Base-by-base conservation (phyloP, 805 yeast genomes). In the Yamadazyma takamatsuzukensis region DNA sequence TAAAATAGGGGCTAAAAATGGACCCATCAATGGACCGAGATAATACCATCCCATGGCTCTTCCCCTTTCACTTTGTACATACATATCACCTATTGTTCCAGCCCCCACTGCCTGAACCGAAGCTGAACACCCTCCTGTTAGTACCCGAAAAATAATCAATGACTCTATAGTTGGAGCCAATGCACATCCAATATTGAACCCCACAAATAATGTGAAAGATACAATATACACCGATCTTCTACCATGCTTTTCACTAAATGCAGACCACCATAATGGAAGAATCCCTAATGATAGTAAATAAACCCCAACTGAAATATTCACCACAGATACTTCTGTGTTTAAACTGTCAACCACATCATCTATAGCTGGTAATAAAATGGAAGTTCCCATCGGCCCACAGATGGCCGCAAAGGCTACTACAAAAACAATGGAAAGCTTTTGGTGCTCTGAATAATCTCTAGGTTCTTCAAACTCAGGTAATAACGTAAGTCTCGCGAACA, bases 51-150 rank as follows among this genome's bases (percentile, higher is more conserved):
- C 94, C 77, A 86, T 73, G 3, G 89, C 89, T 5, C 70, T 55
- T 2, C 95, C 95, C 48, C 95, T 68, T 44, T 80, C 74, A 21
- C 76, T 73, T 6, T 80, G 78, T 4, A 70, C 61, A 51, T 64
- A 87, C 21, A 87, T 51, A 49, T 87, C 96, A 14, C 84, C 72
- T 13, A 86, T 79, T 1, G 95, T 83, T 2, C 95, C 96, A 0
- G 95, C 95, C 4, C 95, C 95, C 18, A 86, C 86, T 13, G 89
- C 75, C 53, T 87, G 95, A 0, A 87, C 95, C 25, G 87, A 76
- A 1, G 93, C 93, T 1, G 89, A 81, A 39, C 81, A 74, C 0
- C 87, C 95, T 33, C 95, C 95, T 27, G 82, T 67, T 1, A 86
- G 55, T 4, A 83, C 73, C 45, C 96, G 67, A 34, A 86, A 72